These are phyloP conservation scores for Hepatocystis sp. DNA, from an alignment of 169 alveolate species.

Conservation along the genomic window DNA sequence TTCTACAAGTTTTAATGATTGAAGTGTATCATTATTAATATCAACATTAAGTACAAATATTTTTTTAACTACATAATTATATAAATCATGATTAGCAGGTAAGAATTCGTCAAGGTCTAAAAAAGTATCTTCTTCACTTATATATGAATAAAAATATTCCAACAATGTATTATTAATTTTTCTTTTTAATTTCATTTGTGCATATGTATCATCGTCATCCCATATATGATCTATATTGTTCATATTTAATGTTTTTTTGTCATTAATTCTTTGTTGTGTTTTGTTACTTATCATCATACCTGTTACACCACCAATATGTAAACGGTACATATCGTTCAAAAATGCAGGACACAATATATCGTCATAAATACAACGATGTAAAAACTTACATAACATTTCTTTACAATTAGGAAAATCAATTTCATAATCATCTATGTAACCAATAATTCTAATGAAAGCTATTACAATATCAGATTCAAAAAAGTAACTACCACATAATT, in stretches of 20 bases:
- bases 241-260: conserved; percentile 40
- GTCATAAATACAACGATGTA: conserved; percentile 61
- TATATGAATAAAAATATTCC: conserved; percentile 67
- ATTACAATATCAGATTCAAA: conserved; percentile 51
- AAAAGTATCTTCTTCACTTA: conserved; percentile 58
- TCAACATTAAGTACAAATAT: conserved; percentile 56
- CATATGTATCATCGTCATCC: conserved; percentile 78
- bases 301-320: conserved; percentile 72
- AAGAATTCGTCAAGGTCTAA: conserved; percentile 60
- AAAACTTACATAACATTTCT: conserved; percentile 71
- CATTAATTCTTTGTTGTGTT: conserved; percentile 64
- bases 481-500: conserved; percentile 43
- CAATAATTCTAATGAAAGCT: conserved; percentile 71
- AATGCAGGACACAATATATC: conserved; percentile 72
- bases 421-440: conserved; percentile 73
- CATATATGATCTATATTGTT: conserved; percentile 51
- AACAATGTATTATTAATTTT: conserved; percentile 65
- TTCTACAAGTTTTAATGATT: conserved; percentile 43
- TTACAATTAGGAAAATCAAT: conserved; percentile 67
- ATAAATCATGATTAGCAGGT: conserved; percentile 58
- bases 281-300: conserved; percentile 75
- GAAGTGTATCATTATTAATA: conserved; percentile 44
- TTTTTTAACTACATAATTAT: conserved; percentile 69
- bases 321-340: conserved; percentile 54
- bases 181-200: conserved; percentile 66